A percentile compares a stretch with the other conserved stretches of the same genome.
These are phyloP conservation scores for Fusarium veterinarium DNA, from an alignment of 2,329 filamentous ascomycete genomes.

Conservation along the genomic window DNA sequence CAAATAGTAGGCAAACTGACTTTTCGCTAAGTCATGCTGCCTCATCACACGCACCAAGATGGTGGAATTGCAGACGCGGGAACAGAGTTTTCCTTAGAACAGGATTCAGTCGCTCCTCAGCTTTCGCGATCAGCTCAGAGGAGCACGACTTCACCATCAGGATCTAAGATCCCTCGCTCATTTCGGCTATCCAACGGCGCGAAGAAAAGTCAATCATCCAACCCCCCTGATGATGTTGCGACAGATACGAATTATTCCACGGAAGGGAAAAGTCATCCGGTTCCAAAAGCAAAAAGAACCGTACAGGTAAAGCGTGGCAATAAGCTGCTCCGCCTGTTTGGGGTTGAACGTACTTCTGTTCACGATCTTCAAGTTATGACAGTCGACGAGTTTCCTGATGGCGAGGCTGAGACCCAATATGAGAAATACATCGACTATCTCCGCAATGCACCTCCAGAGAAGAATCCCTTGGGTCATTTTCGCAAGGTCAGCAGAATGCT, in stretches of 20 bases:
- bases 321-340: background rate
- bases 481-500: background rate
- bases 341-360: background rate
- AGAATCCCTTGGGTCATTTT: background rate
- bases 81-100: background rate
- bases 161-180: background rate
- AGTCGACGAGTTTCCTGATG: background rate
- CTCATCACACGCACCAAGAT: background rate
- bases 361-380: background rate
- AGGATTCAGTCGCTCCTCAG: background rate
- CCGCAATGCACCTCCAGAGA: background rate
- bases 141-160: background rate
- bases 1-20: fast-evolving
- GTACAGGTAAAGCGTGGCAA: background rate
- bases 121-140: background rate
- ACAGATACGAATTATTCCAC: background rate
- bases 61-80: background rate
- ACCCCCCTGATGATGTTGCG: background rate
- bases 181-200: background rate
- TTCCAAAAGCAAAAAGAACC: background rate
- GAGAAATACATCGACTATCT: background rate
- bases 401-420: background rate
- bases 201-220: background rate
- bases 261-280: no score
- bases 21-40: background rate